Evolutionary conservation across 192 early-diverging fungal species (phyloP).

Genomic region (Chytriomyces hyalinus): DNA sequence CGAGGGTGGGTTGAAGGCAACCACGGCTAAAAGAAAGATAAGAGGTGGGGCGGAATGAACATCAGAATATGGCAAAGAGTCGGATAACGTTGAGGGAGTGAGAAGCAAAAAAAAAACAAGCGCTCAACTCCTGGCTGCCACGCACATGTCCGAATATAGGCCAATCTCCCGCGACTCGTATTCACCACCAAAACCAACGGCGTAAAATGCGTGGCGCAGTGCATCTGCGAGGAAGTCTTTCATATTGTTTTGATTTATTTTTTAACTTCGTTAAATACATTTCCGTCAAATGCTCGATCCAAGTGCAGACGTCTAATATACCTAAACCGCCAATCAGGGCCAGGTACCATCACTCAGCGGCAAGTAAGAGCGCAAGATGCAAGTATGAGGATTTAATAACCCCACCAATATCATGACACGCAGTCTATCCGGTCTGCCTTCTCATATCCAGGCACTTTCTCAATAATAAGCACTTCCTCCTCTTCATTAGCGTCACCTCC

Average conservation of each 20-base stretch:
- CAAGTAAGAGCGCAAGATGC: neutral
- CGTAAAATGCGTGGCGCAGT: neutral
- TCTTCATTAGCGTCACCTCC: neutral
- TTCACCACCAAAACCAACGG: neutral
- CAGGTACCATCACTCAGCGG: neutral
- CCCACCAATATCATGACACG: neutral
- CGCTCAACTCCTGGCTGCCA: constrained; percentile 62
- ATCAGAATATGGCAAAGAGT: neutral
- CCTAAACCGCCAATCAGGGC: neutral
- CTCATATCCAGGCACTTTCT: no score
- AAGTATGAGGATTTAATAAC: neutral
- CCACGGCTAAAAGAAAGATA: constrained; percentile 52
- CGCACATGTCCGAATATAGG: constrained; percentile 77
- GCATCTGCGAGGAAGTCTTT: constrained; percentile 18
- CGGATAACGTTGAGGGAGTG: neutral
- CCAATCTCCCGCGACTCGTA: neutral
- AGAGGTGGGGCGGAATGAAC: neutral
- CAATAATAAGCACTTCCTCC: neutral
- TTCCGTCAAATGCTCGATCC: neutral
- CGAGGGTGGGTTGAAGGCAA: constrained; percentile 82
- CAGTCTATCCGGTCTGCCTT: neutral
- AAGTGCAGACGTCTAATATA: neutral
- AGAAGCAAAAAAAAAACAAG: constrained; percentile 1
- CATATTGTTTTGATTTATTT: neutral
- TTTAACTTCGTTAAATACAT: no score